phyloP scores from a whole-genome alignment of 495 filamentous ascomycete species.

The Xylaria scruposa region DNA sequence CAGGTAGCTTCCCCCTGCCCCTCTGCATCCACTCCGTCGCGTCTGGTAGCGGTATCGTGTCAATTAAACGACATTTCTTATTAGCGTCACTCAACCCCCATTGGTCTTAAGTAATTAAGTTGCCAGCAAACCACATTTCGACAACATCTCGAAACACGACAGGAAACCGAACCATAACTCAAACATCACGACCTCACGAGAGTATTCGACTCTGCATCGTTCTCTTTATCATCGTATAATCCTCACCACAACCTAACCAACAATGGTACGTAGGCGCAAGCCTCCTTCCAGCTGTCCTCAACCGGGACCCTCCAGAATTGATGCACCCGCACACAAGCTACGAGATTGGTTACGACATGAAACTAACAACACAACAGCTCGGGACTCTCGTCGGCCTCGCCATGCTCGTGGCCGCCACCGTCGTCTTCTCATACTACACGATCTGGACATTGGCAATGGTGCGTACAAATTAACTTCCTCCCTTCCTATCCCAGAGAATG shows the following conservation, averaged over 20 bases:
- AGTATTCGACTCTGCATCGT: neutral
- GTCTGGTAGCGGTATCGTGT: conserved; percentile 19
- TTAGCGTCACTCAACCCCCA: neutral
- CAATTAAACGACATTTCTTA: conserved; percentile 13
- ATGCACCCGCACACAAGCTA: too few relatives aligned
- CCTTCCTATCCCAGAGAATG: too few relatives aligned
- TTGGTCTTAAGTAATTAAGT: neutral
- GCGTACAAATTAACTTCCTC: too few relatives aligned
- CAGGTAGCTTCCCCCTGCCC: neutral
- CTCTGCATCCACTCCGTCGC: conserved; percentile 13
- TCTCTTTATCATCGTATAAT: neutral
- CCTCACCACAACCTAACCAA: conserved; percentile 31
- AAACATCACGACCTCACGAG: neutral
- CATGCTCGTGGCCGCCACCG: conserved; percentile 95
- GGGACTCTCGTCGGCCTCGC: conserved; percentile 94
- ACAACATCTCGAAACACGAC: neutral
- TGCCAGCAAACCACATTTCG: conserved; percentile 7
- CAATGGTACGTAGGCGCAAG: conserved; percentile 44
- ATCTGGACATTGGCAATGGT: conserved; percentile 98
- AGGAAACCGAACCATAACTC: neutral
- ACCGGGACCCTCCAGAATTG: neutral
- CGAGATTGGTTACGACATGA: neutral
- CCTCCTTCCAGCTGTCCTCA: neutral
- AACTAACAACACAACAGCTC: conserved; percentile 64
- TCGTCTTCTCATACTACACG: conserved; percentile 98